Evolutionary conservation across 1,284 basidiomycete genomes (phyloP).

Genomic region (Fomitopsis betulina): DNA sequence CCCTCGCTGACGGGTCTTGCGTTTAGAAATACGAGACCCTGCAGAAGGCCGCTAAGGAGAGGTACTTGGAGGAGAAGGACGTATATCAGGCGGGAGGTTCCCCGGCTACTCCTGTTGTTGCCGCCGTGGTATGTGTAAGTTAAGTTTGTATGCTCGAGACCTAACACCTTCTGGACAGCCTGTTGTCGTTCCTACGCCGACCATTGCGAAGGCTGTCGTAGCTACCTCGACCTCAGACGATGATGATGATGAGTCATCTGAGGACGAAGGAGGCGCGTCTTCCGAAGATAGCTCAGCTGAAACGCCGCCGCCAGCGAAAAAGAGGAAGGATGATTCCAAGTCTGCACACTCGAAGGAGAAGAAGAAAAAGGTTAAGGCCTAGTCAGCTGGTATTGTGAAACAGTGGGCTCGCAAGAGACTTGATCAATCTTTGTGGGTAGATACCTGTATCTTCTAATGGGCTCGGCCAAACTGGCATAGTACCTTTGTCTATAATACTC

Average conservation of each 20-base stretch:
- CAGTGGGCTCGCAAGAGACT: not conserved
- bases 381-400: constrained; percentile 5
- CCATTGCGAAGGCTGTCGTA: constrained; percentile 9
- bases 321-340: constrained; percentile 16
- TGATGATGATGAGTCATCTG: constrained; percentile 24
- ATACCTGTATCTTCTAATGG: not conserved
- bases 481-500: not conserved
- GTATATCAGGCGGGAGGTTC: constrained; percentile 24
- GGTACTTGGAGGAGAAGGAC: constrained; percentile 30
- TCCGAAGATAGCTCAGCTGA: constrained; percentile 1
- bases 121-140: not conserved
- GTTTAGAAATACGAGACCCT: constrained; percentile 32
- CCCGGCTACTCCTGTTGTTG: constrained; percentile 9
- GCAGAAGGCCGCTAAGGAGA: constrained; percentile 31
- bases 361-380: constrained; percentile 27
- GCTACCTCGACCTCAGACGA: constrained; percentile 26
- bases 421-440: not conserved
- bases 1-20: not conserved
- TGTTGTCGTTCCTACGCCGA: constrained; percentile 2
- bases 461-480: not conserved
- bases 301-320: constrained; percentile 15
- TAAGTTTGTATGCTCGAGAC: not conserved
- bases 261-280: constrained; percentile 6
- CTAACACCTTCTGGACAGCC: not conserved
- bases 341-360: constrained; percentile 13